Conservation (phyloP, 495 filamentous ascomycete species). For the Penicillium verhagenii region DNA sequence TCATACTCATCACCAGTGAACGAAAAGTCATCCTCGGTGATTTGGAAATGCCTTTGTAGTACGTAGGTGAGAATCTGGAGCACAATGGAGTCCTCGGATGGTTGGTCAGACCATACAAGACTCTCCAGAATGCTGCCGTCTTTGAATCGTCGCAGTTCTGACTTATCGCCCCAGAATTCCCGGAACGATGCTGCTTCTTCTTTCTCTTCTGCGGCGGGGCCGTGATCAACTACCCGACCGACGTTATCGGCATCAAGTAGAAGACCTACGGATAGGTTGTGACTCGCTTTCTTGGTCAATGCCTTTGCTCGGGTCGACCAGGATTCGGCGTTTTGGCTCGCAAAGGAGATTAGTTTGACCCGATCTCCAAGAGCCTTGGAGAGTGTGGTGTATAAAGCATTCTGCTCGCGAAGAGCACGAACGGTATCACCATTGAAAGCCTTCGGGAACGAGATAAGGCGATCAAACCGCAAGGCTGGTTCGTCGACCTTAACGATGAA, state of each 20-base stretch:
- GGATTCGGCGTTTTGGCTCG: constrained; percentile 32
- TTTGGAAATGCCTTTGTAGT: constrained; percentile 63
- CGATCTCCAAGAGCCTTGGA: constrained; percentile 71
- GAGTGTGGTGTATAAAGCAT: constrained; percentile 58
- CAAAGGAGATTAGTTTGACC: constrained; percentile 61
- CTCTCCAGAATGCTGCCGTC: constrained; percentile 61
- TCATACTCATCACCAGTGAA: constrained; percentile 64
- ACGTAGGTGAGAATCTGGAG: constrained; percentile 77
- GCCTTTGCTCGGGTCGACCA: constrained; percentile 36
- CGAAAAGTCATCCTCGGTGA: constrained; percentile 46
- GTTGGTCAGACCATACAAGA: constrained; percentile 71
- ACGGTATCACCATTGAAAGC: constrained; percentile 30
- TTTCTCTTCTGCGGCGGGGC: constrained; percentile 77
- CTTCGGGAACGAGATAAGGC: constrained; percentile 40
- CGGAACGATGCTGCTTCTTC: constrained; percentile 46
- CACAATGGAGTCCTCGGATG: constrained; percentile 61
- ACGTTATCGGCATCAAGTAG: constrained; percentile 69
- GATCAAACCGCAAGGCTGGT: constrained; percentile 70
- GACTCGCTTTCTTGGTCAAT: constrained; percentile 21
- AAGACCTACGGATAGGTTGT: constrained; percentile 60
- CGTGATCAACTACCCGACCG: constrained; percentile 75
- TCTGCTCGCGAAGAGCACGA: constrained; percentile 30
- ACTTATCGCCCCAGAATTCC: constrained; percentile 54
- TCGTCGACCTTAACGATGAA: constrained; percentile 75
- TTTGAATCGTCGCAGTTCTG: constrained; percentile 54